A percentile compares a stretch with the other conserved stretches of the same genome.
phyloP scores from a whole-genome alignment of 768 basidiomycete species.

The Calocybe cyanea region DNA sequence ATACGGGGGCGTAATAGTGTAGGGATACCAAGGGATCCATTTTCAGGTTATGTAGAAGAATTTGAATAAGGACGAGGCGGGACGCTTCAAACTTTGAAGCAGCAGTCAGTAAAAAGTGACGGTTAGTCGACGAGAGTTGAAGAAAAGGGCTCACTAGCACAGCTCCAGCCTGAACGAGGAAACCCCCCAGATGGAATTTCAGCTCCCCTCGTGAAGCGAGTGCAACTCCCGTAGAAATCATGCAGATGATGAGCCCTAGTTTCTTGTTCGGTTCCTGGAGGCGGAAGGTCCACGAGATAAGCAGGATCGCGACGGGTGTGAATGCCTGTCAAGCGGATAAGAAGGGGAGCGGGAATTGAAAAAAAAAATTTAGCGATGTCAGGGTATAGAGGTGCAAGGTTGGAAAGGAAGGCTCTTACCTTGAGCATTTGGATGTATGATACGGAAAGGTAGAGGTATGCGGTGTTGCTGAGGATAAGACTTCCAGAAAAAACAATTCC shows the following conservation, averaged over 20 bases:
- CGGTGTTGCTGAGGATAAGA: constrained; percentile 86
- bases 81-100: constrained; percentile 80
- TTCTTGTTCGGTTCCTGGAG: constrained; percentile 84
- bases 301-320: constrained; percentile 81
- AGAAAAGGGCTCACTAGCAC: constrained; percentile 67
- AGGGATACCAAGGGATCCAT: constrained; percentile 97
- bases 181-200: constrained; percentile 81
- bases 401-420: constrained; percentile 19
- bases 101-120: neutral
- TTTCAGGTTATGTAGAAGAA: constrained; percentile 90
- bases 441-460: constrained; percentile 87
- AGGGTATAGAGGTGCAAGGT: too few relatives aligned
- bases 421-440: constrained; percentile 98
- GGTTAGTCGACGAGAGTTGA: too few relatives aligned
- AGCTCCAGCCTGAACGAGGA: constrained; percentile 82
- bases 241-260: constrained; percentile 77
- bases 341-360: neutral
- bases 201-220: constrained; percentile 89
- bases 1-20: constrained; percentile 96
- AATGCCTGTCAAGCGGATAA: constrained; percentile 66
- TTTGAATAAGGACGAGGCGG: constrained; percentile 93
- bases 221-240: constrained; percentile 90
- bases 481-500: constrained; percentile 91
- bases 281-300: constrained; percentile 90
- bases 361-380: constrained; percentile 26